Conservation (phyloP, 768 basidiomycete species). For the Mrakia hoshinonis region DNA sequence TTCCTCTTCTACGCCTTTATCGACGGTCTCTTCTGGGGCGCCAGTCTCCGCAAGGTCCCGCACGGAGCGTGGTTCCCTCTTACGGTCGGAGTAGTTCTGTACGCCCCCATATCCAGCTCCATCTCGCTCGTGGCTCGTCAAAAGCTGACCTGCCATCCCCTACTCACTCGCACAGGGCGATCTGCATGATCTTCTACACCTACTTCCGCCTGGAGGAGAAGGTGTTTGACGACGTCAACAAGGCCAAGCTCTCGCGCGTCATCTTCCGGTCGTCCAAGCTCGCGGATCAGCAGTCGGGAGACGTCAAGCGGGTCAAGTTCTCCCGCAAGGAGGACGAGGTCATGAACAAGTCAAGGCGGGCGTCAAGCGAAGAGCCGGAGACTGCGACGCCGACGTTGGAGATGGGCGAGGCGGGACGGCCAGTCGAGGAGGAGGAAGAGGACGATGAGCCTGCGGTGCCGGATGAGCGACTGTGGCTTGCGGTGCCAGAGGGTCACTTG, state of each 20-base stretch:
- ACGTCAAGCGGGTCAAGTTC: too few relatives aligned
- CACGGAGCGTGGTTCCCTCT: conserved; percentile 62
- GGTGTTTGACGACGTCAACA: not conserved
- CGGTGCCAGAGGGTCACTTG: not conserved
- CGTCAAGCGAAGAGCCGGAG: too few relatives aligned
- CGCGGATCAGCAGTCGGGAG: too few relatives aligned
- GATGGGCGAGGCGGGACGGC: conserved; percentile 31
- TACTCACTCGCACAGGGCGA: conserved; percentile 37
- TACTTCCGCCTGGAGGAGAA: conserved; percentile 45
- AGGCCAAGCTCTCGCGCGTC: conserved; percentile 29
- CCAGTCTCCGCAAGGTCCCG: conserved; percentile 47
- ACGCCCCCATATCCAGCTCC: too few relatives aligned
- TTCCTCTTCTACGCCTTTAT: conserved; percentile 41
- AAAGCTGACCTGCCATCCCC: not conserved
- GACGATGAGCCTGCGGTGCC: not conserved
- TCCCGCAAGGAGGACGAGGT: too few relatives aligned
- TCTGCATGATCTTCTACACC: conserved; percentile 56
- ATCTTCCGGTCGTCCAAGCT: conserved; percentile 26
- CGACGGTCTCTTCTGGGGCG: conserved; percentile 55
- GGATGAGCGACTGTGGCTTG: conserved; percentile 11
- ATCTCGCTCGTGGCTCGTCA: not conserved
- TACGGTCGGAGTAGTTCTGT: conserved; percentile 51
- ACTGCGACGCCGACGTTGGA: conserved; percentile 31
- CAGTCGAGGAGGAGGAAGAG: conserved; percentile 28
- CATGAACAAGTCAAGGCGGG: too few relatives aligned